Conservation (phyloP, 2,329 filamentous ascomycete genomes). For the Arthrocladium fulminans region DNA sequence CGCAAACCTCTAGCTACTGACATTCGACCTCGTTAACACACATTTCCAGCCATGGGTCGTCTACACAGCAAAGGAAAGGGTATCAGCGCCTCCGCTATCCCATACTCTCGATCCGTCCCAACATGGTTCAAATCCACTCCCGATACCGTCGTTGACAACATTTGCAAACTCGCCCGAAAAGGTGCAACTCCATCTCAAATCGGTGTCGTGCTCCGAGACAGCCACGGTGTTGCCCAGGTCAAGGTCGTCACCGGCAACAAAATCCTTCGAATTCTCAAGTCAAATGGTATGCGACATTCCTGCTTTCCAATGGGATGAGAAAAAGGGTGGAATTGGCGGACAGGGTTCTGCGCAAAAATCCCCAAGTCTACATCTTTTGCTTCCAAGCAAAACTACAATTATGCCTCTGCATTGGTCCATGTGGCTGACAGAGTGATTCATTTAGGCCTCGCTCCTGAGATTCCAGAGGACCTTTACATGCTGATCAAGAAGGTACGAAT, state of each 20-base stretch:
- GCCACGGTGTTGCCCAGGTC: slow-evolving; percentile 95
- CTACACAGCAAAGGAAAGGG: slow-evolving; percentile 99
- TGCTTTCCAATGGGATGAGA: slow-evolving; percentile 23
- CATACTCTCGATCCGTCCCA: slow-evolving; percentile 88
- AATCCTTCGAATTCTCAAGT: slow-evolving; percentile 98
- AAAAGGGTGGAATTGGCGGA: slow-evolving; percentile 13
- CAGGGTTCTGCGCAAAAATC: slow-evolving; percentile 12
- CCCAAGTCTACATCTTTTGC: slow-evolving; percentile 4
- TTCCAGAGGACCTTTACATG: slow-evolving; percentile 99
- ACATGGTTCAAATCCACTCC: slow-evolving; percentile 98
- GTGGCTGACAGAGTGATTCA: slow-evolving; percentile 84
- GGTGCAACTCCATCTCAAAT: slow-evolving; percentile 98
- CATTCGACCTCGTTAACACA: slow-evolving; percentile 14
- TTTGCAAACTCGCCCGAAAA: slow-evolving; percentile 98
- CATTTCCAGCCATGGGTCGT: slow-evolving; percentile 63
- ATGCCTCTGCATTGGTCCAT: slow-evolving; percentile 76
- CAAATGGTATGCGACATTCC: slow-evolving; percentile 67
- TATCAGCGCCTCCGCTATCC: slow-evolving; percentile 89
- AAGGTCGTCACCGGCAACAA: slow-evolving; percentile 98
- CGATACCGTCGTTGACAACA: slow-evolving; percentile 97
- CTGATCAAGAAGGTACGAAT: slow-evolving; percentile 94
- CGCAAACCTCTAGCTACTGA: slow-evolving; percentile 1
- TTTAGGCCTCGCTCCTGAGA: slow-evolving; percentile 94
- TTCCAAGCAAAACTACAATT: slow-evolving; percentile 13
- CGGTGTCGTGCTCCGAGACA: slow-evolving; percentile 96